Conservation (phyloP, 1,284 basidiomycete genomes). For the Puccinia novopanici region DNA sequence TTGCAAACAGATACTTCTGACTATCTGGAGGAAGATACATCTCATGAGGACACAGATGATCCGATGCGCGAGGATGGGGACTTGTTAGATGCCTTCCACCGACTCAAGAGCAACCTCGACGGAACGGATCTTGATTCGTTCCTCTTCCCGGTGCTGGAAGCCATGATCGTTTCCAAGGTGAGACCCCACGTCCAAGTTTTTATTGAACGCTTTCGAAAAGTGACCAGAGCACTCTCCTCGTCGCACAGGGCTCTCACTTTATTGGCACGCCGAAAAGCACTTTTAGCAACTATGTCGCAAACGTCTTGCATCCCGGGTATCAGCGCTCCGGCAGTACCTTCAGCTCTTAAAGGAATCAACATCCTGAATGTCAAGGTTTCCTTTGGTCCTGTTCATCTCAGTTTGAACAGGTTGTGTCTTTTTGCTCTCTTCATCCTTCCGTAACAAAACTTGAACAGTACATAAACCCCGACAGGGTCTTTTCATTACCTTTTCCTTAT, state of each 20-base stretch:
- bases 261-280: conserved; percentile 60
- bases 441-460: no score
- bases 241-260: conserved; percentile 25
- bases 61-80: neutral
- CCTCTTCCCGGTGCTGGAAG: conserved; percentile 69
- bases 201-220: conserved; percentile 62
- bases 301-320: conserved; percentile 68
- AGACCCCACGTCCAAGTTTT: conserved; percentile 63
- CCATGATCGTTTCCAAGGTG: conserved; percentile 68
- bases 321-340: neutral
- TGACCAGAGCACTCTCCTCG: neutral
- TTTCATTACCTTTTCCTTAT: no score
- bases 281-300: conserved; percentile 70
- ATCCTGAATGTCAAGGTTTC: neutral
- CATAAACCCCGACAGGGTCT: no score
- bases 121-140: conserved; percentile 64
- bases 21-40: conserved; percentile 51
- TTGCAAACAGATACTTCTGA: conserved; percentile 13
- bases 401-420: neutral
- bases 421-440: neutral
- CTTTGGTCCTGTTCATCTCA: neutral
- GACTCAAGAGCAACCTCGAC: conserved; percentile 63
- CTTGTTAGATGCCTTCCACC: neutral
- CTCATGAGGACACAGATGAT: conserved; percentile 55
- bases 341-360: neutral